phyloP scores from a whole-genome alignment of 2,329 filamentous ascomycete genomes.

The Capronia epimyces region DNA sequence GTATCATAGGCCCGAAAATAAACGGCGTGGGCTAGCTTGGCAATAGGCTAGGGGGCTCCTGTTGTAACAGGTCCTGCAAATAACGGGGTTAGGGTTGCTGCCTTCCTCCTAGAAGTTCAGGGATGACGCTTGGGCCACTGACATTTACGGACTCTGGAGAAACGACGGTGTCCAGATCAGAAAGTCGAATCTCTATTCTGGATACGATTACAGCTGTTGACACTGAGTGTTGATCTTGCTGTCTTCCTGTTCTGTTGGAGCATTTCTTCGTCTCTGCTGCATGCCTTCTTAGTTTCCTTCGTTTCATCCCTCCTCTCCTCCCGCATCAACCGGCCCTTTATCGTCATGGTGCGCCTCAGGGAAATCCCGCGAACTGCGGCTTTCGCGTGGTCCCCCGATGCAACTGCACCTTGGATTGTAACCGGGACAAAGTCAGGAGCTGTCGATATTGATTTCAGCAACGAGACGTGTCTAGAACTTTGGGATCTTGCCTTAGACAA shows the following conservation, averaged over 20 bases:
- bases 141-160: slow-evolving; percentile 13
- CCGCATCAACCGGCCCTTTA: slow-evolving; percentile 21
- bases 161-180: slow-evolving; percentile 20
- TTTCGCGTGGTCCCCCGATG: slow-evolving; percentile 90
- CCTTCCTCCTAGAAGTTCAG: slow-evolving; percentile 1
- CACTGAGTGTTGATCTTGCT: not conserved
- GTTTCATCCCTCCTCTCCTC: slow-evolving; percentile 18
- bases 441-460: slow-evolving; percentile 94
- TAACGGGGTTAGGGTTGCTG: not conserved
- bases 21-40: too few relatives aligned
- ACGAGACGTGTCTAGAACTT: slow-evolving; percentile 90
- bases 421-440: slow-evolving; percentile 93
- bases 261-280: slow-evolving; percentile 8
- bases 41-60: too few relatives aligned
- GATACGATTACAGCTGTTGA: slow-evolving; percentile 12
- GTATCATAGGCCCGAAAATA: too few relatives aligned
- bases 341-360: slow-evolving; percentile 84
- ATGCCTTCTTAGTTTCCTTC: slow-evolving; percentile 14
- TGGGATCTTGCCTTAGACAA: slow-evolving; percentile 88
- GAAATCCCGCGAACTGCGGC: slow-evolving; percentile 95
- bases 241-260: not conserved
- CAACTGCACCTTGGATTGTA: slow-evolving; percentile 73
- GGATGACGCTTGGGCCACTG: slow-evolving; percentile 21
- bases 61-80: too few relatives aligned
- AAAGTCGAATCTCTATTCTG: slow-evolving; percentile 14